A percentile compares a stretch with the other conserved stretches of the same genome.
Evolutionary conservation across 1,284 basidiomycete genomes (phyloP).

Genomic region (Heterobasidion annosum): DNA sequence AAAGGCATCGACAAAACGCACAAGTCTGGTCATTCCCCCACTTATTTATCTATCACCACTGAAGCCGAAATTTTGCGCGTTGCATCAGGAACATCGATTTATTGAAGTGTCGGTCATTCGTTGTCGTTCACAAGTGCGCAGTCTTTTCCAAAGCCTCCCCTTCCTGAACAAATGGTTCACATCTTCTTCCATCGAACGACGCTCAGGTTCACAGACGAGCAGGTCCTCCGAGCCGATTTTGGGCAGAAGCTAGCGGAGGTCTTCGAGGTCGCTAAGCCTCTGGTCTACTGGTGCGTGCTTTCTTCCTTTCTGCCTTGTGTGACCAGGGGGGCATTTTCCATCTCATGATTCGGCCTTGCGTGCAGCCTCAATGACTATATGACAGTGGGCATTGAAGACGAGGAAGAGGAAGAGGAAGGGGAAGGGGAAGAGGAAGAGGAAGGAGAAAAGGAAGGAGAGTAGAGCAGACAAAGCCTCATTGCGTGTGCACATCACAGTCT

Average conservation of each 20-base stretch:
- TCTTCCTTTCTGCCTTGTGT: background rate
- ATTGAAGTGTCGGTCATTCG: conserved; percentile 75
- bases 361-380: conserved; percentile 62
- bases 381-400: conserved; percentile 33
- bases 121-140: conserved; percentile 21
- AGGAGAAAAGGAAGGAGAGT: background rate
- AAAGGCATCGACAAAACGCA: conserved; percentile 84
- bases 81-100: conserved; percentile 71
- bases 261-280: conserved; percentile 53
- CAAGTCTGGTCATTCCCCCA: conserved; percentile 28
- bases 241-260: conserved; percentile 51
- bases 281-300: conserved; percentile 72
- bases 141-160: background rate
- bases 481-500: too few relatives aligned
- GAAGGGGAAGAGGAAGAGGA: conserved; percentile 12
- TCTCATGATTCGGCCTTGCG: background rate
- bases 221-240: conserved; percentile 65
- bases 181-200: background rate
- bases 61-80: background rate
- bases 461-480: background rate
- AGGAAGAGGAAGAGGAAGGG: conserved; percentile 18
- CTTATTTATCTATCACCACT: background rate
- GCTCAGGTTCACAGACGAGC: conserved; percentile 64
- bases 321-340: conserved; percentile 1
- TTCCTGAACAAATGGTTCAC: background rate